Conservation (phyloP, 345 rosid species). For the Syzygium aqueum region DNA sequence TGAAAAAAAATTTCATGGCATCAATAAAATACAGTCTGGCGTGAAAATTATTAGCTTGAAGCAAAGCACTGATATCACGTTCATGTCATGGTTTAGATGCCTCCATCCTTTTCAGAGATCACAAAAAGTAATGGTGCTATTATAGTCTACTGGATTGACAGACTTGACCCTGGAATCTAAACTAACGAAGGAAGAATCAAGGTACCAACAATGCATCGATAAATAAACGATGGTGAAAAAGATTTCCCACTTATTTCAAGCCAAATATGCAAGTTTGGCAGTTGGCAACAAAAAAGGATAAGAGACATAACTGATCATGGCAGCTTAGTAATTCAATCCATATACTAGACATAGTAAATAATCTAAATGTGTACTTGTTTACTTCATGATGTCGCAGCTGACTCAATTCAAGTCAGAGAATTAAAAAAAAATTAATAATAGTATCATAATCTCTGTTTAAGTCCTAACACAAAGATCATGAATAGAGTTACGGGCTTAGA, state of each 20-base stretch:
- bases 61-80: neutral
- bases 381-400: neutral
- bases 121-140: neutral
- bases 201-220: neutral
- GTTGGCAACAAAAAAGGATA: neutral
- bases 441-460: neutral
- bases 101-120: neutral
- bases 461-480: neutral
- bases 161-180: neutral
- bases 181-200: neutral
- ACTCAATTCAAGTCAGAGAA: neutral
- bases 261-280: neutral
- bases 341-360: neutral
- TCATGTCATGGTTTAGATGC: neutral
- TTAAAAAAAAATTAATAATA: neutral
- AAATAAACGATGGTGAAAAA: neutral
- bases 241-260: neutral
- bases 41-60: neutral
- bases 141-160: neutral
- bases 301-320: neutral
- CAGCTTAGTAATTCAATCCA: neutral
- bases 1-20: neutral
- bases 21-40: neutral
- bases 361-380: neutral
- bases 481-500: neutral